Evolutionary conservation across 129 eudicot species (phyloP).

Genomic region (Helichrysum umbraculigerum): DNA sequence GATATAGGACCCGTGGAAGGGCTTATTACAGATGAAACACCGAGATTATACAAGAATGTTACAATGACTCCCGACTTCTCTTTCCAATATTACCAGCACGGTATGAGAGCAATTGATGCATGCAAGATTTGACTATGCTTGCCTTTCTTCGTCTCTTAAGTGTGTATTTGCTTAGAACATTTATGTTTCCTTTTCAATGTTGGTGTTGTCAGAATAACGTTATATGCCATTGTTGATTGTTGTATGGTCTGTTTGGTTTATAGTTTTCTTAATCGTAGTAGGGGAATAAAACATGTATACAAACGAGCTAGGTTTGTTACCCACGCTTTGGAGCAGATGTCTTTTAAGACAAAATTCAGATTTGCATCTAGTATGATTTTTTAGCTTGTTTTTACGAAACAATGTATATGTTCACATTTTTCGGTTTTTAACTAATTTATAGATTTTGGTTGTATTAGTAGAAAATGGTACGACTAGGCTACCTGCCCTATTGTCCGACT

Average conservation of each 20-base stretch:
- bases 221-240: too few relatives aligned
- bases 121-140: slow-evolving; percentile 33
- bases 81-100: slow-evolving; percentile 47
- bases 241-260: too few relatives aligned
- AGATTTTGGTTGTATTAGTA: too few relatives aligned
- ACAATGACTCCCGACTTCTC: slow-evolving; percentile 30
- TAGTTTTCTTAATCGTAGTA: background rate
- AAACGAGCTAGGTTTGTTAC: background rate
- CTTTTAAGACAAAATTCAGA: too few relatives aligned
- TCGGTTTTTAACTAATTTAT: too few relatives aligned
- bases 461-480: too few relatives aligned
- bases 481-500: too few relatives aligned
- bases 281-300: background rate
- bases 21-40: slow-evolving; percentile 40
- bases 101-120: slow-evolving; percentile 43
- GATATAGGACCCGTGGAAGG: slow-evolving; percentile 56
- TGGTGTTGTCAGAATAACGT: too few relatives aligned
- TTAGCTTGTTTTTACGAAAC: too few relatives aligned
- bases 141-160: background rate
- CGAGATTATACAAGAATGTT: slow-evolving; percentile 41
- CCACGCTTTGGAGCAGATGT: too few relatives aligned
- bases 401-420: too few relatives aligned
- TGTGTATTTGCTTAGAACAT: background rate
- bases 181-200: background rate
- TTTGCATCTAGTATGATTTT: too few relatives aligned